Percentiles rank a stretch among this genome's conserved stretches.
Conservation (phyloP, 2,329 filamentous ascomycete genomes). For the Ceratocystis cacaofunesta region DNA sequence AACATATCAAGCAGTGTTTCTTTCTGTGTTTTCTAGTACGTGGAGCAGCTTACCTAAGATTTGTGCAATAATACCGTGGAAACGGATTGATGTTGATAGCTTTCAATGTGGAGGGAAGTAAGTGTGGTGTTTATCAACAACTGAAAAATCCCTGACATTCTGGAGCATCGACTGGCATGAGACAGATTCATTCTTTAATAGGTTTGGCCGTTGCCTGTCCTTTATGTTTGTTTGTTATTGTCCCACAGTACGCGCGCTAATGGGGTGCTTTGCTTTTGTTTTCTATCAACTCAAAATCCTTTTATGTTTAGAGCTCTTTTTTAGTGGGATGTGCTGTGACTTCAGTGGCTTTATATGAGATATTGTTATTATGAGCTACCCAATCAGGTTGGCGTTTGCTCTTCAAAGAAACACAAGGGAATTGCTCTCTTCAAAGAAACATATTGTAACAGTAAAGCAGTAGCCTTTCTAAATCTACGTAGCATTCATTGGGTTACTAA, state of each 20-base stretch:
- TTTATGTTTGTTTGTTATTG: not conserved
- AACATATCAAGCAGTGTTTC: not conserved
- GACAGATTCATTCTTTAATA: conserved; percentile 3
- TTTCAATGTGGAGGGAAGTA: not conserved
- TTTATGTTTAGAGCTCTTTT: not conserved
- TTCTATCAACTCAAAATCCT: not conserved
- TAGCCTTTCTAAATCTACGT: not conserved
- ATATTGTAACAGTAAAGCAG: not conserved
- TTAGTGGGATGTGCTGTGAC: not conserved
- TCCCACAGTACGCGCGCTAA: not conserved
- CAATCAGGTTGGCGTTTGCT: not conserved
- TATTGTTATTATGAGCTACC: not conserved
- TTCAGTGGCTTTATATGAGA: not conserved
- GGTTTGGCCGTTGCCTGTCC: not conserved
- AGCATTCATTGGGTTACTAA: not conserved
- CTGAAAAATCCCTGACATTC: not conserved
- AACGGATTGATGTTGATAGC: not conserved
- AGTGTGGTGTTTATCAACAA: not conserved
- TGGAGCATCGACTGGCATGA: not conserved
- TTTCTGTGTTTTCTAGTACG: too few relatives aligned
- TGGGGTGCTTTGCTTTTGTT: not conserved
- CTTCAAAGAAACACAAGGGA: too few relatives aligned
- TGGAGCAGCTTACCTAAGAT: too few relatives aligned
- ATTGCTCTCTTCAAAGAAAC: not conserved
- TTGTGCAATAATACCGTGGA: not conserved